These are phyloP conservation scores for Xylaria intraflava DNA, from an alignment of 495 filamentous ascomycete genomes.

Conservation along the genomic window DNA sequence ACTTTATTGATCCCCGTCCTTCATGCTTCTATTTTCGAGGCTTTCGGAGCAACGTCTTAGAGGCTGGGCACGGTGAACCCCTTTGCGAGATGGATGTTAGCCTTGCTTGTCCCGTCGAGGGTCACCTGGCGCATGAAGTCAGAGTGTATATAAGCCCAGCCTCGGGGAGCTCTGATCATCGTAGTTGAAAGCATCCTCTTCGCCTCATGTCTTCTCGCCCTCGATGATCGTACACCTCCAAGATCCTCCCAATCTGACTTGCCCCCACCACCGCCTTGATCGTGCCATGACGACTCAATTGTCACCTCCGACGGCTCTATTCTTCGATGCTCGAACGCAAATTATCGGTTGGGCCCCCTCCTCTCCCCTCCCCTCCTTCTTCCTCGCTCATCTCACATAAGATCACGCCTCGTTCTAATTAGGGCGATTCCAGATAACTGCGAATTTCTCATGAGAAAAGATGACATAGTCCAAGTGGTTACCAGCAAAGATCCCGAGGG, in stretches of 20 bases:
- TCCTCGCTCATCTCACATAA: not conserved
- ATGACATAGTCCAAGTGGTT: conserved; percentile 27
- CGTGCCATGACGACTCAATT: not conserved
- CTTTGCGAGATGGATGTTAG: not conserved
- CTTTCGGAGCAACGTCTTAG: not conserved
- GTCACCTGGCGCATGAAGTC: not conserved
- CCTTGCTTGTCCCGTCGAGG: not conserved
- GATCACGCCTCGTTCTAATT: conserved; percentile 2
- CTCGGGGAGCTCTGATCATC: not conserved
- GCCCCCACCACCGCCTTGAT: not conserved
- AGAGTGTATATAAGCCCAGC: not conserved
- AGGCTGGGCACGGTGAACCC: not conserved
- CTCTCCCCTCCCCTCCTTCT: no score
- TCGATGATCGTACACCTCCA: conserved; percentile 8
- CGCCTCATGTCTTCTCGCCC: not conserved
- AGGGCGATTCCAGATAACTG: conserved; percentile 31
- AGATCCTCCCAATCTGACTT: not conserved
- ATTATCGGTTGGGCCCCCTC: conserved; percentile 19
- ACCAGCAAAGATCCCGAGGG: conserved; percentile 27
- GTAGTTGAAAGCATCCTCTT: not conserved
- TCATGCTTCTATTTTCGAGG: not conserved
- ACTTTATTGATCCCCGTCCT: not conserved
- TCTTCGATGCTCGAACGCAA: conserved; percentile 13
- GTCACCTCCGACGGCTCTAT: not conserved
- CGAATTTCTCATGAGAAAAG: conserved; percentile 26